Percentiles rank a stretch among this genome's conserved stretches.
These are phyloP conservation scores for Pezicula radicicola DNA, from an alignment of 2,329 filamentous ascomycete species.

Conservation along the genomic window DNA sequence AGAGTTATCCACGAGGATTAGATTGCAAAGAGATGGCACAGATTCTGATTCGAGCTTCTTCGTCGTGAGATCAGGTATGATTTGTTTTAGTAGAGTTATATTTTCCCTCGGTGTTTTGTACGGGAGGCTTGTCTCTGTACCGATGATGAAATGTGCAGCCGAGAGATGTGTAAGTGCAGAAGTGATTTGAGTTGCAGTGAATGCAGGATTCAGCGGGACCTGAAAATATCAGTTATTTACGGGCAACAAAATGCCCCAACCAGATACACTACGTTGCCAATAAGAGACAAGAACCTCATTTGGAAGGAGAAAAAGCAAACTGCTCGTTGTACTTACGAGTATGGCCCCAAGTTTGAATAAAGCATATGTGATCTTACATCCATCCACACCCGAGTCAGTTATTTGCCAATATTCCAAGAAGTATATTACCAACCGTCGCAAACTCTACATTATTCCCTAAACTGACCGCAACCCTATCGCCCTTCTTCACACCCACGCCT, in stretches of 20 bases:
- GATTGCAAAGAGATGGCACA: constrained; percentile 66
- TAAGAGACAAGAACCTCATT: background rate
- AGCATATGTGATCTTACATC: constrained; percentile 66
- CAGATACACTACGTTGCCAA: background rate
- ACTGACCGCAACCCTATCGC: constrained; percentile 81
- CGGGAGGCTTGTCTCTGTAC: constrained; percentile 82
- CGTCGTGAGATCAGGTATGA: constrained; percentile 42
- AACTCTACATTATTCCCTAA: constrained; percentile 85
- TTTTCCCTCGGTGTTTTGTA: constrained; percentile 62
- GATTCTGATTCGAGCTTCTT: constrained; percentile 37
- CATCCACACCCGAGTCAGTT: constrained; percentile 10
- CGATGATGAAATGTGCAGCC: constrained; percentile 73
- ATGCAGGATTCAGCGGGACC: constrained; percentile 89
- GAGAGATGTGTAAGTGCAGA: constrained; percentile 75
- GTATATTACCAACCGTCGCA: constrained; percentile 56
- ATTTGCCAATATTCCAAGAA: constrained; percentile 5
- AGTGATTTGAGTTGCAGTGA: constrained; percentile 75
- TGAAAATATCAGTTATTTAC: constrained; percentile 22
- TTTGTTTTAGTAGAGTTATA: constrained; percentile 50
- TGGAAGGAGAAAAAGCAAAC: background rate
- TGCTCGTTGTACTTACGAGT: constrained; percentile 47
- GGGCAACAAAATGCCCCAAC: background rate
- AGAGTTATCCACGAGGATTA: constrained; percentile 81
- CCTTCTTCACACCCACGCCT: constrained; percentile 71
- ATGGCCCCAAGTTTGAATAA: constrained; percentile 93